Conservation (phyloP, 352 stramenopile species). For the Globisporangium rhizosaccharum region DNA sequence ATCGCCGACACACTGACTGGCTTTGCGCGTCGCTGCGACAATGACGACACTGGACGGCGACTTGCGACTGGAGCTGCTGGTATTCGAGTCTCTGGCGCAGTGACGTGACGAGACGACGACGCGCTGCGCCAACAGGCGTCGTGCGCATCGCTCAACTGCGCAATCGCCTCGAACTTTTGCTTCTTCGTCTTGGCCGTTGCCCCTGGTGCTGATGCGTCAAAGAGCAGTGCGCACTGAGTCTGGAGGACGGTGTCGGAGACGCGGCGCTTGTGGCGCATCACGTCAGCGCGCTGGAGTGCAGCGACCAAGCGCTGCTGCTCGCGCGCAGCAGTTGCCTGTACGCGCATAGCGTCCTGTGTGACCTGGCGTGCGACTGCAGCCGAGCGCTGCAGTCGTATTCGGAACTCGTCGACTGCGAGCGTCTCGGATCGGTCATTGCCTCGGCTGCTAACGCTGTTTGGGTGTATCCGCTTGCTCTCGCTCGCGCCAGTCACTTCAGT, state of each 20-base stretch:
- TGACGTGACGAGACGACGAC: constrained; percentile 5
- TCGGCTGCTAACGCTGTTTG: background rate
- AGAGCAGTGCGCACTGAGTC: constrained; percentile 50
- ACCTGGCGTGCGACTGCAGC: constrained; percentile 37
- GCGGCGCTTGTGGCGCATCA: constrained; percentile 54
- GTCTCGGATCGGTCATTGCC: background rate
- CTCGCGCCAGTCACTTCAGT: background rate
- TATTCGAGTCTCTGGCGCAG: constrained; percentile 14
- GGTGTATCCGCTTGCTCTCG: constrained; percentile 17
- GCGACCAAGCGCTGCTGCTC: constrained; percentile 36
- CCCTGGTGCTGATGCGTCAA: constrained; percentile 10
- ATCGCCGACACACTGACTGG: background rate
- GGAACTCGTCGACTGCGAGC: constrained; percentile 43
- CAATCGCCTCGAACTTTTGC: constrained; percentile 33
- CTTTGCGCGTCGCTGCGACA: too few species aligned
- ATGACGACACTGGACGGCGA: too few species aligned
- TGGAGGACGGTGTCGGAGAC: constrained; percentile 53
- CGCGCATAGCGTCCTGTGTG: constrained; percentile 27
- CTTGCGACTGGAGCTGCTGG: background rate
- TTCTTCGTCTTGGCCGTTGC: constrained; percentile 24
- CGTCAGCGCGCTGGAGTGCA: constrained; percentile 28
- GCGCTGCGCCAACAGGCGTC: constrained; percentile 22
- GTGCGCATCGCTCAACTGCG: constrained; percentile 39
- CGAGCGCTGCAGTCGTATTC: constrained; percentile 60
- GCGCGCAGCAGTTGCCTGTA: constrained; percentile 21